Evolutionary conservation across 805 yeast species (phyloP), one percentile per base, ranked within the genome.

Genomic region (Debaryomyces maramus): DNA sequence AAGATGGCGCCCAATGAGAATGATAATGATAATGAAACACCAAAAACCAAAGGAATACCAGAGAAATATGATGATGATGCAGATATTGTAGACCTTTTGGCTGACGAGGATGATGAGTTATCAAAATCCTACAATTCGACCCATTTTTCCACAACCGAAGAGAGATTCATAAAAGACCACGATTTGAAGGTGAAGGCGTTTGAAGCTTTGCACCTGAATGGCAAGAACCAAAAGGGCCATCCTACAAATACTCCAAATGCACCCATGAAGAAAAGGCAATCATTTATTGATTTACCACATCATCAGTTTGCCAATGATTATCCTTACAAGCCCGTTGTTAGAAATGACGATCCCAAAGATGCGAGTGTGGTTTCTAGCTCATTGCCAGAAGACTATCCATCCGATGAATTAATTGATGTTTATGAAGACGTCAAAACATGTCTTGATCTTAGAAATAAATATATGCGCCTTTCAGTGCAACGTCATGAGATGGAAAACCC

Each of bases 371-470:
- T 27, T 16, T 43, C 47, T 13, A 39, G 41, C 37, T 58, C 66
- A 4, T 52, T 58, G 14, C 65, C 77, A 1, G 72, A 72, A 35
- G 85, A 81, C 36, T 67, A 70, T 30, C 87, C 90, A 1, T 80
- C 89, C 0, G 77, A 76, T 4, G 95, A 86, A 48, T 65, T 86
- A 47, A 65, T 83, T 40, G 81, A 77, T 39, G 67, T 86, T 34
- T 85, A 79, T 54, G 59, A 73, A 19, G 78, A 83, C 42, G 81
- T 86, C 24, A 73, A 77, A 42, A 64, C 65, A 28, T 86, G 97
- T 56, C 73, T 91, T 44, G 80, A 77, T 9, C 56, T 87, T 46
- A 81, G 99, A 59, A 81, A 77, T 50, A 85, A 82, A 55, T 93
- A 91, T 60, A 84, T 85, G 62, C 53, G 63, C 2, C 49, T 78